Evolutionary conservation across 2,329 filamentous ascomycete species (phyloP).

Genomic region (Ceratocystis eucalypticola): DNA sequence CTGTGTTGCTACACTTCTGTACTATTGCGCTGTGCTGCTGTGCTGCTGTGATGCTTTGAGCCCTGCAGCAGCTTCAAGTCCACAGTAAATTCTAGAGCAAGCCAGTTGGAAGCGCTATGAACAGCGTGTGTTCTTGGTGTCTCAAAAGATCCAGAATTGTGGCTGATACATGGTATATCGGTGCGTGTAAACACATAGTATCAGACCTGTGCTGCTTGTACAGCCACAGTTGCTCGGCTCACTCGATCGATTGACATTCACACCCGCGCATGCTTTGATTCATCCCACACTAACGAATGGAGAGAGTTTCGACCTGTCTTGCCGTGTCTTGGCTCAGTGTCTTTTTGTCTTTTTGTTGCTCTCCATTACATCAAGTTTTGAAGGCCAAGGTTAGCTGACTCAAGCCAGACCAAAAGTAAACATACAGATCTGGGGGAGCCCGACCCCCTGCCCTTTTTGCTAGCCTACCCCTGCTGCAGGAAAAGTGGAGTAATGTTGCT

Average conservation of each 20-base stretch:
- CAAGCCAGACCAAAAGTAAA: background rate
- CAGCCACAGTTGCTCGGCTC: constrained; percentile 5
- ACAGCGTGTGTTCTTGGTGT: constrained; percentile 9
- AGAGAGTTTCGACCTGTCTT: background rate
- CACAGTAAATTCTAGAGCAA: background rate
- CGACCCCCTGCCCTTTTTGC: background rate
- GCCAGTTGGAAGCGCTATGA: background rate
- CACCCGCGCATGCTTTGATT: background rate
- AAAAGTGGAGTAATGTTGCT: background rate
- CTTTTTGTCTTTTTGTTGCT: too few relatives aligned
- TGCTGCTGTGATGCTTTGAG: too few relatives aligned
- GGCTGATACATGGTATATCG: constrained; percentile 4
- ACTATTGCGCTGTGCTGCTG: too few relatives aligned
- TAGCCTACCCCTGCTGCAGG: background rate
- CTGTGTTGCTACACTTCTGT: too few relatives aligned
- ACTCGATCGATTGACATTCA: background rate
- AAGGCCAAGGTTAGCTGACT: too few relatives aligned
- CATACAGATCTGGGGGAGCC: background rate
- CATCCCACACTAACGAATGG: background rate
- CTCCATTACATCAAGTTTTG: background rate
- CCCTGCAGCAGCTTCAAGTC: background rate
- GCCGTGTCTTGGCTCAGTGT: background rate
- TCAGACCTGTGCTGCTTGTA: background rate
- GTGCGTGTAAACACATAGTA: background rate
- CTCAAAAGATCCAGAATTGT: constrained; percentile 8